Percentiles rank a stretch among this genome's conserved stretches.
Evolutionary conservation across 2,329 filamentous ascomycete genomes (phyloP).

Genomic region (Aureobasidium subglaciale): DNA sequence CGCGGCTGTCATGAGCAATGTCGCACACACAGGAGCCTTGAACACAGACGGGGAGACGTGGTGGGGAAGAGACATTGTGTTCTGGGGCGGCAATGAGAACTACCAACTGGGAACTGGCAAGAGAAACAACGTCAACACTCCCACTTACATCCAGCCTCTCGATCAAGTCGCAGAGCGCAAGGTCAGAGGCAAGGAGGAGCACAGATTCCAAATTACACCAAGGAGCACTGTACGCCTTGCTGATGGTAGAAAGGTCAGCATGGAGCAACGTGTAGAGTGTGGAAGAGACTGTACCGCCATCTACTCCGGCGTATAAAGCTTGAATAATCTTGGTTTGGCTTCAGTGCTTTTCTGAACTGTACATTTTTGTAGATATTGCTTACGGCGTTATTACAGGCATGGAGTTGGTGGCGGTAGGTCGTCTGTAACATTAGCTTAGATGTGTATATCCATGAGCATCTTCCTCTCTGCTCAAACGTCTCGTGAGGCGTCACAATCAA

Average conservation of each 20-base stretch:
- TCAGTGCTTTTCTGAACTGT: neutral
- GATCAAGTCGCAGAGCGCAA: slow-evolving; percentile 58
- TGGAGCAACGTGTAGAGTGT: slow-evolving; percentile 86
- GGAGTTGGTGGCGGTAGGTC: neutral
- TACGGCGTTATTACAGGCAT: neutral
- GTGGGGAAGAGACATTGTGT: slow-evolving; percentile 81
- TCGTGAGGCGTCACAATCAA: neutral
- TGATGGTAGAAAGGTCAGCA: slow-evolving; percentile 58
- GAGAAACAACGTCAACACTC: slow-evolving; percentile 68
- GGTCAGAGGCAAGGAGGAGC: slow-evolving; percentile 57
- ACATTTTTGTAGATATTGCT: neutral
- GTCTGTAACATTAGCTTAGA: neutral
- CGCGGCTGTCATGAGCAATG: slow-evolving; percentile 76
- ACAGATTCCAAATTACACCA: slow-evolving; percentile 77
- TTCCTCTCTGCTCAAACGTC: neutral
- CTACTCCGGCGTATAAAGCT: slow-evolving; percentile 59
- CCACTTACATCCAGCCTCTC: slow-evolving; percentile 70
- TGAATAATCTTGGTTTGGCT: neutral
- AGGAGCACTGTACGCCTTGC: slow-evolving; percentile 61
- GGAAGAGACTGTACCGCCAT: slow-evolving; percentile 75
- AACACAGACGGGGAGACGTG: slow-evolving; percentile 64
- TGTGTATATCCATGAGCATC: neutral
- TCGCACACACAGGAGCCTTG: slow-evolving; percentile 47
- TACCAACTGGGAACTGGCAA: slow-evolving; percentile 91
- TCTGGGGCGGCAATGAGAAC: slow-evolving; percentile 92